Conservation (phyloP, 768 basidiomycete species). For the Tulasnella sp. region DNA sequence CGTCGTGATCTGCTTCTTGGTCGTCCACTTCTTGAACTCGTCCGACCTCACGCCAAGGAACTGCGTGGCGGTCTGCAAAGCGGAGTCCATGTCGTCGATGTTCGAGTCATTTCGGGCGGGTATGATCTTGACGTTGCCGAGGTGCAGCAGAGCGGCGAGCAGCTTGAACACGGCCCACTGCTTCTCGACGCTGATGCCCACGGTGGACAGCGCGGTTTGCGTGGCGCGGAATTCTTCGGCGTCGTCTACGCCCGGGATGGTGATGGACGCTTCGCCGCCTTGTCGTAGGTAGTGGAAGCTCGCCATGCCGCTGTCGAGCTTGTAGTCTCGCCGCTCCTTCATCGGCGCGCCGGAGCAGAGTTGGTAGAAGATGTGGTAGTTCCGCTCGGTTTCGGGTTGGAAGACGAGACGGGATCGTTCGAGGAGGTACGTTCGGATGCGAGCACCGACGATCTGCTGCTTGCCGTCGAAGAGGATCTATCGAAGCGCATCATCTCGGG, state of each 20-base stretch:
- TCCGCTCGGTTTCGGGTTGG: conserved; percentile 93
- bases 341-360: conserved; percentile 93
- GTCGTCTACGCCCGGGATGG: conserved; percentile 91
- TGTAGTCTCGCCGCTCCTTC: conserved; percentile 93
- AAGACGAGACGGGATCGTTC: conserved; percentile 97
- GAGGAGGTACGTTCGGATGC: conserved; percentile 96
- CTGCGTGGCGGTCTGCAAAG: conserved; percentile 74
- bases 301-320: conserved; percentile 76
- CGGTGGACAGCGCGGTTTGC: conserved; percentile 91
- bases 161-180: conserved; percentile 98
- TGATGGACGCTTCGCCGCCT: conserved; percentile 81
- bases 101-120: conserved; percentile 75
- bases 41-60: conserved; percentile 84
- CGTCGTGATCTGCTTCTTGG: conserved; percentile 96
- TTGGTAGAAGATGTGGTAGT: conserved; percentile 99
- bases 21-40: conserved; percentile 98
- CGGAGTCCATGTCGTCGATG: conserved; percentile 77
- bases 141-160: conserved; percentile 86
- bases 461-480: conserved; percentile 95
- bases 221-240: conserved; percentile 91
- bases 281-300: conserved; percentile 92
- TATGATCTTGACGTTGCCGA: conserved; percentile 95
- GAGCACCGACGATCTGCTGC: conserved; percentile 96
- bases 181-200: conserved; percentile 95
- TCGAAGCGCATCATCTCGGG: neutral